Evolutionary conservation across 768 basidiomycete genomes (phyloP).

Genomic region (Tulasnella calospora): DNA sequence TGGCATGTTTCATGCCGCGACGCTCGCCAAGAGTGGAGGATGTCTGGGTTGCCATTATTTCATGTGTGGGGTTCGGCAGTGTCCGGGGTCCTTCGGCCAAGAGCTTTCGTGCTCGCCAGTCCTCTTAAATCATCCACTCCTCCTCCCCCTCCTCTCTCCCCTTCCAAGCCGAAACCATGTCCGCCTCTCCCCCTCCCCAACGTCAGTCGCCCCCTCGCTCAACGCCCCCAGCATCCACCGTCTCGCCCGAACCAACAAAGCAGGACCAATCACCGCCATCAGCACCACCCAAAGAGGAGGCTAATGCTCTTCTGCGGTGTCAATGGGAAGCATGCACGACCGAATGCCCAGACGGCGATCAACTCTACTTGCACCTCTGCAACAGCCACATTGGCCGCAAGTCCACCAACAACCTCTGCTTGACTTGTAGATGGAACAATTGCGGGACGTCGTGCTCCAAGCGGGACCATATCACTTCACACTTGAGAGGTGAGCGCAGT

Average conservation of each 20-base stretch:
- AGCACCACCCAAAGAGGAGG: constrained; percentile 27
- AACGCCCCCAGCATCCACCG: constrained; percentile 18
- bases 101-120: background rate
- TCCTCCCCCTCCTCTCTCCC: background rate
- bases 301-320: constrained; percentile 44
- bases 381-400: constrained; percentile 93
- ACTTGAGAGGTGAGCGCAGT: constrained; percentile 67
- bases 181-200: constrained; percentile 10
- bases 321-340: constrained; percentile 69
- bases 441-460: constrained; percentile 91
- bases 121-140: constrained; percentile 2
- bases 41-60: background rate
- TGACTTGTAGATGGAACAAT: constrained; percentile 94
- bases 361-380: constrained; percentile 90
- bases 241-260: constrained; percentile 13
- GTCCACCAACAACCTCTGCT: constrained; percentile 92
- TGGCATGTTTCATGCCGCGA: background rate
- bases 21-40: constrained; percentile 2
- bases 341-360: constrained; percentile 64
- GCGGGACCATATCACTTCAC: constrained; percentile 98
- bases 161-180: constrained; percentile 15
- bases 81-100: background rate
- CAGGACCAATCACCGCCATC: constrained; percentile 16
- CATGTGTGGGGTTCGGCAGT: background rate
- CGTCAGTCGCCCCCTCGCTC: constrained; percentile 3